phyloP scores from a whole-genome alignment of 495 filamentous ascomycete genomes.

The Aspergillus biplanus region DNA sequence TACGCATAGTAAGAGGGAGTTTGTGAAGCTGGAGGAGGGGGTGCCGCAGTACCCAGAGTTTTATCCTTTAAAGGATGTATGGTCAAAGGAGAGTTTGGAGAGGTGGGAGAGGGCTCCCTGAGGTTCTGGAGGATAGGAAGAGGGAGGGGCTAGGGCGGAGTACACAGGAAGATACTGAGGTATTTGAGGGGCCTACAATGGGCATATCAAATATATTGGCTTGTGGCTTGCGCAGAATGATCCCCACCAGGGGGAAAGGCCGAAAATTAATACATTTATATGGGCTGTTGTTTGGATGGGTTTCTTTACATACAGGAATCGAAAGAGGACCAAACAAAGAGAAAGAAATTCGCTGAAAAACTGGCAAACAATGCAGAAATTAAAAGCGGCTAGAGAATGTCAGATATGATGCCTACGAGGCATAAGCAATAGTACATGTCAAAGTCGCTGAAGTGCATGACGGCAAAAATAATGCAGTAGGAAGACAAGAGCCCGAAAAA shows the following conservation, averaged over 20 bases:
- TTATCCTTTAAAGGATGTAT: not conserved
- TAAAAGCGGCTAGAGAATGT: not conserved
- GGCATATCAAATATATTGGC: not conserved
- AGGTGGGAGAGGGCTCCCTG: not conserved
- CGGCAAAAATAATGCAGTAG: not conserved
- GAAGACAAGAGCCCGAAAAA: constrained; percentile 4
- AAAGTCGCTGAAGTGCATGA: constrained; percentile 4
- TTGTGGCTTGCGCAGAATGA: not conserved
- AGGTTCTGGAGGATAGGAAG: not conserved
- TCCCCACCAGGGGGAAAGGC: not conserved
- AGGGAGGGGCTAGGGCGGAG: not conserved
- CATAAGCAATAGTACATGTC: constrained; percentile 1
- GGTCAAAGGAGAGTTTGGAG: not conserved
- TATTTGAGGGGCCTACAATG: not conserved
- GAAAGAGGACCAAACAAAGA: not conserved
- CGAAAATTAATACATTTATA: not conserved
- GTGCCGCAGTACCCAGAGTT: not conserved
- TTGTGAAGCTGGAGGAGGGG: not conserved
- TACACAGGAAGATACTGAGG: not conserved
- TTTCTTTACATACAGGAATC: not conserved
- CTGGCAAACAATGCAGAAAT: not conserved
- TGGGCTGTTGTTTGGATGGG: not conserved
- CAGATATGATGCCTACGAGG: not conserved
- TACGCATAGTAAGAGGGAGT: not conserved
- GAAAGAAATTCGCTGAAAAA: not conserved